phyloP scores from a whole-genome alignment of 306 rosid species.

The Crotalaria pallida region DNA sequence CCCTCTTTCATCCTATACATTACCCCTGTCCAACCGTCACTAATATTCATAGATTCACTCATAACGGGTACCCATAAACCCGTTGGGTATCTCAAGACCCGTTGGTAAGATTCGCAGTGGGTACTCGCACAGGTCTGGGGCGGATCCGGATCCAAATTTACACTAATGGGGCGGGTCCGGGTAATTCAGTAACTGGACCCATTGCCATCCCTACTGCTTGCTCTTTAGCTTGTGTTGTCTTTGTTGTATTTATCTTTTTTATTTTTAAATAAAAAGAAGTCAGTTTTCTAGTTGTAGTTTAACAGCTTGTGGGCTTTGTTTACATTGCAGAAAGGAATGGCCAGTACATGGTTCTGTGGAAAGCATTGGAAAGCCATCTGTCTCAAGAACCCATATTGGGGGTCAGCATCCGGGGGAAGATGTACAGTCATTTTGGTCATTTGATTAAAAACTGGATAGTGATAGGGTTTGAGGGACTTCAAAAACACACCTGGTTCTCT shows the following conservation, averaged over 20 bases:
- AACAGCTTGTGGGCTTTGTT: conserved; percentile 1
- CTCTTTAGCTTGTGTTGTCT: not conserved
- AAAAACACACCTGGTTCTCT: conserved; percentile 31
- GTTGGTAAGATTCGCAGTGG: too few relatives aligned
- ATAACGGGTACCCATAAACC: too few relatives aligned
- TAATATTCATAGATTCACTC: too few relatives aligned
- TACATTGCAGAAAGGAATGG: conserved; percentile 51
- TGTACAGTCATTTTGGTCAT: conserved; percentile 75
- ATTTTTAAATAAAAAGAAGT: not conserved
- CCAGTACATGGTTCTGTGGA: conserved; percentile 39
- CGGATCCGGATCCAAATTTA: too few relatives aligned
- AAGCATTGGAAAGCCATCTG: conserved; percentile 38
- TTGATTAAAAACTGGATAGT: conserved; percentile 35
- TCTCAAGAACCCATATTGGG: conserved; percentile 41
- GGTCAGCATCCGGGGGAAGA: conserved; percentile 46
- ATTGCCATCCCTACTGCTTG: too few relatives aligned
- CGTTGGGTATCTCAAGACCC: too few relatives aligned
- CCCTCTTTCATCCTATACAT: too few relatives aligned
- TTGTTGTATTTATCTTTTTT: not conserved
- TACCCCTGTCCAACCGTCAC: too few relatives aligned
- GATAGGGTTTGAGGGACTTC: conserved; percentile 24
- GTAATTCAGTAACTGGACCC: too few relatives aligned
- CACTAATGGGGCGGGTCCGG: too few relatives aligned
- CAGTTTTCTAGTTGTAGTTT: not conserved
- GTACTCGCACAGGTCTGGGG: too few relatives aligned